phyloP scores from a whole-genome alignment of 176 grass and related monocot species.

The Cocos nucifera region DNA sequence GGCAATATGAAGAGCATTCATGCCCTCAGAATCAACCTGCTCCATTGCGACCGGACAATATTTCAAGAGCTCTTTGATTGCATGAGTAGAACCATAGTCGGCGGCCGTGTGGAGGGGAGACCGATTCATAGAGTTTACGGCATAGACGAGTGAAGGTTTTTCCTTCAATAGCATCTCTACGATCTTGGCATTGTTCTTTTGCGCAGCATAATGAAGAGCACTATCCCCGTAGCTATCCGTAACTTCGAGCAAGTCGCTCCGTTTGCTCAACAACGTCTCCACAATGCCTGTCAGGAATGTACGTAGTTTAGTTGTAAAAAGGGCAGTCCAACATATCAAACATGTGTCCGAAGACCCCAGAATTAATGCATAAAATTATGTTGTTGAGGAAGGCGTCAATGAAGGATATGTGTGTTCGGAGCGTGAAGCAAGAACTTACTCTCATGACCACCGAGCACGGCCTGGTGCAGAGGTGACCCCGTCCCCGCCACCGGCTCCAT shows the following conservation, averaged over 20 bases:
- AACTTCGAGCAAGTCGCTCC: slow-evolving; percentile 13
- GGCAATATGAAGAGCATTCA: slow-evolving; percentile 40
- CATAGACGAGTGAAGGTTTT: slow-evolving; percentile 33
- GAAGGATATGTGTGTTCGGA: too few relatives aligned
- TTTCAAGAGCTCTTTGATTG: slow-evolving; percentile 37
- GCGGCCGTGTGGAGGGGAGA: slow-evolving; percentile 49
- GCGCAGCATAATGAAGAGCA: slow-evolving; percentile 62
- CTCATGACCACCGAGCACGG: slow-evolving; percentile 57
- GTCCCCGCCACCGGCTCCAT: slow-evolving; percentile 15
- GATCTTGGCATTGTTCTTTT: slow-evolving; percentile 33
- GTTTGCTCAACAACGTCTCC: slow-evolving; percentile 38
- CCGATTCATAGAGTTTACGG: slow-evolving; percentile 9
- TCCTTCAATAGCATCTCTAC: slow-evolving; percentile 35
- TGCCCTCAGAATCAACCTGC: slow-evolving; percentile 19
- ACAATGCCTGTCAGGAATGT: slow-evolving; percentile 23
- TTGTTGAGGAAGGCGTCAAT: too few relatives aligned
- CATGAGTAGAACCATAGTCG: slow-evolving; percentile 23
- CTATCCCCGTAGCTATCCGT: slow-evolving; percentile 30
- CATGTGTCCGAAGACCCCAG: too few relatives aligned
- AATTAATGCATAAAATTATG: too few relatives aligned
- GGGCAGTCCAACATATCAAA: too few relatives aligned
- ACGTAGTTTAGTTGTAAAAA: neutral
- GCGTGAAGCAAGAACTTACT: slow-evolving; percentile 15
- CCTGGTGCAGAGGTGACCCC: slow-evolving; percentile 60
- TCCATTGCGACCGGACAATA: slow-evolving; percentile 38